Evolutionary conservation across 164 flowering plant species (phyloP).

Genomic region (Stephania japonica): DNA sequence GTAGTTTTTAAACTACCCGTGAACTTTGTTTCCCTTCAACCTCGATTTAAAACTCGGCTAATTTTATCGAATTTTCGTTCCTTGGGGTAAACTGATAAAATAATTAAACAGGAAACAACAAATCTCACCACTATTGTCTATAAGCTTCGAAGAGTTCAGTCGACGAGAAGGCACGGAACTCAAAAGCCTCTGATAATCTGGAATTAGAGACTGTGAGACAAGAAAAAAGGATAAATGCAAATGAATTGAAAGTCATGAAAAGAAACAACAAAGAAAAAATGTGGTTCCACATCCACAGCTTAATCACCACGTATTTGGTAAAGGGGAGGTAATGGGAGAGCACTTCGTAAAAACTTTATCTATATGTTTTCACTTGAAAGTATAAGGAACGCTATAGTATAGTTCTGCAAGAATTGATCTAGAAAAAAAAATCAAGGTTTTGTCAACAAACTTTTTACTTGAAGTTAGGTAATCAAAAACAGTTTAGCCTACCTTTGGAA

Average conservation of each 20-base stretch:
- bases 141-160: conserved; percentile 86
- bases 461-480: not conserved
- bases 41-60: too few species aligned
- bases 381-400: not conserved
- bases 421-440: not conserved
- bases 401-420: not conserved
- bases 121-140: conserved; percentile 84
- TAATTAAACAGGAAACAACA: not conserved
- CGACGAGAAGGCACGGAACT: conserved; percentile 93
- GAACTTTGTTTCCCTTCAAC: too few species aligned
- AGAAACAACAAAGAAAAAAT: not conserved
- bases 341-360: not conserved
- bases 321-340: not conserved
- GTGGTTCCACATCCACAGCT: not conserved
- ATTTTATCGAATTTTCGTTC: not conserved
- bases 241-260: conserved; percentile 21
- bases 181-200: conserved; percentile 96
- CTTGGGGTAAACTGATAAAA: not conserved
- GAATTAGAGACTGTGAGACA: conserved; percentile 92
- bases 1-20: too few species aligned
- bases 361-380: not conserved
- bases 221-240: conserved; percentile 39
- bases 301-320: not conserved
- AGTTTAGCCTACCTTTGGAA: conserved; percentile 64
- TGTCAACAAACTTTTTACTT: not conserved